Base-by-base conservation (phyloP, 1,139 yeast genomes). In the Suhomyces coccinellae region DNA sequence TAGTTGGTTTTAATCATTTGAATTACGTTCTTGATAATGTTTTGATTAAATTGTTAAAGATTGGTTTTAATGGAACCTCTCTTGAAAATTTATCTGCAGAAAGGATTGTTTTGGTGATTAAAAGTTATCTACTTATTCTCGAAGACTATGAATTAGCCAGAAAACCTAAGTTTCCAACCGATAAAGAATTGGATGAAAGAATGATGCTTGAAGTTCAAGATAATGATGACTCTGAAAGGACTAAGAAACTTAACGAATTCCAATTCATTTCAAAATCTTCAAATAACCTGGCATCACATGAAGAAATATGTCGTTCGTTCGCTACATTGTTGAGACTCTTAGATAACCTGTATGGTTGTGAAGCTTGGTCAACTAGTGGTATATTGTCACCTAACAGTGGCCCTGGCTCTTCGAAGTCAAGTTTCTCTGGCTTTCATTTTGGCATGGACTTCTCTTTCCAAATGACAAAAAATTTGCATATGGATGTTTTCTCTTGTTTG, bases 21-120 rank as follows among this genome's bases (percentile, higher is more conserved):
- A 90, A 85, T 57, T 86, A 85, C 56, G 79, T 88, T 0, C 68
- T 93, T 53, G 97, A 90, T 52, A 85, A 85, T 55, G 82, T 88
- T 6, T 66, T 93, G 14, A 67, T 85, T 29, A 90, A 83, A 38
- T 62, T 85, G 41, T 60, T 86, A 50, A 78, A 79, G 52, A 62
- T 71, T 13, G 71, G 85, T 33, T 79, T 80, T 57, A 79, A 79
- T 63, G 80, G 88, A 12, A 46, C 66, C 1, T 65, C 75, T 0
- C 61, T 85, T 40, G 98, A 91, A 43, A 75, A 71, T 43, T 57
- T 85, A 4, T 73, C 77, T 5, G 84, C 89, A 9, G 98, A 90
- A 57, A 80, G 84, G 47, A 65, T 89, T 44, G 77, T 85, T 1
- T 64, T 93, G 10, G 84, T 88, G 2, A 76, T 89, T 14, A 80